phyloP scores from a whole-genome alignment of 768 basidiomycete genomes.

The Tulasnella sp. region DNA sequence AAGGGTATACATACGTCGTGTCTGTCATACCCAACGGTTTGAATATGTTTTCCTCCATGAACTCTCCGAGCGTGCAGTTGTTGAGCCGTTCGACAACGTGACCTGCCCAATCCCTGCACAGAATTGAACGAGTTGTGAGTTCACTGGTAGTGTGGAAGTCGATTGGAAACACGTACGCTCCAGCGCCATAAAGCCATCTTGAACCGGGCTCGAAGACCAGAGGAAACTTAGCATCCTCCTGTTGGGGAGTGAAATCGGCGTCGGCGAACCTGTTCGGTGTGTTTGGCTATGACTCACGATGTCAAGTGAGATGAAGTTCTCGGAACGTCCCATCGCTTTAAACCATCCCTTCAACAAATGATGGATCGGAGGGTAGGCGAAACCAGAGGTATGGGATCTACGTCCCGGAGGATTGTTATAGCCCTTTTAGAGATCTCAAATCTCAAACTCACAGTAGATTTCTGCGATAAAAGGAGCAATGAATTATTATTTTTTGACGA shows the following conservation, averaged over 20 bases:
- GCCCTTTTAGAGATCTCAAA: not conserved
- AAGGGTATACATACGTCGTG: not conserved
- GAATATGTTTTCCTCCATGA: not conserved
- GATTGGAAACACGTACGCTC: not conserved
- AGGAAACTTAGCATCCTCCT: too few species aligned
- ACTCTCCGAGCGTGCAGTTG: not conserved
- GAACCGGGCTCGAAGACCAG: too few species aligned
- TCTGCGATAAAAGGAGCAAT: not conserved
- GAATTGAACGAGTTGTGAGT: not conserved
- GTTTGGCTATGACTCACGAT: too few species aligned
- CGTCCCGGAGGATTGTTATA: not conserved
- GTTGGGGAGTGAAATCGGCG: too few species aligned
- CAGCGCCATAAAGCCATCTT: not conserved
- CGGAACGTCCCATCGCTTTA: too few species aligned
- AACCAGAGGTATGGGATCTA: not conserved
- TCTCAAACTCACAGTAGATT: not conserved
- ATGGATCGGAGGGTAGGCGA: not conserved
- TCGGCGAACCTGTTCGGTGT: too few species aligned
- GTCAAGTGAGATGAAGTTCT: too few species aligned
- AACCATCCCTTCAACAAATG: too few species aligned
- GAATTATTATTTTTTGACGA: not conserved
- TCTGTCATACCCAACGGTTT: not conserved
- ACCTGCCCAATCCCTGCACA: not conserved
- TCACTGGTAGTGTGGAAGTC: not conserved
- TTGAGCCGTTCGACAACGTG: not conserved